Evolutionary conservation across 306 rosid genomes (phyloP).

Genomic region (Cicer yamashitae): DNA sequence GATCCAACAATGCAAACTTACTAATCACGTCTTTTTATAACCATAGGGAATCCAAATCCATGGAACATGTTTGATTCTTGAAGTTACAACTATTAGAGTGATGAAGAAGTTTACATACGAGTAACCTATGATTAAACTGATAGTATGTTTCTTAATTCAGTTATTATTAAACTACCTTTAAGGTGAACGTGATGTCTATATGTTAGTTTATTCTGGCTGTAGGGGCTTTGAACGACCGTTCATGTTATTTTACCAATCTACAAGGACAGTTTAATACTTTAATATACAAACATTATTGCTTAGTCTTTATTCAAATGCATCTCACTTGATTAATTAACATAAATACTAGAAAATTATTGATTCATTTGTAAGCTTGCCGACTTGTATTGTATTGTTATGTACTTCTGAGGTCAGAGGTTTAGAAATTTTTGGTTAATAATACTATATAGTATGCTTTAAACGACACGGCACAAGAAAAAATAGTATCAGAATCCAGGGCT

Average conservation of each 20-base stretch:
- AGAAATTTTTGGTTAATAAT: neutral
- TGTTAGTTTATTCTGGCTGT: slow-evolving; percentile 34
- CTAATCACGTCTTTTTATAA: too few species aligned
- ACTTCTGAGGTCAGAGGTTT: slow-evolving; percentile 26
- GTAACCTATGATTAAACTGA: neutral
- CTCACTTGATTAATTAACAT: slow-evolving; percentile 19
- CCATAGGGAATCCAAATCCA: too few species aligned
- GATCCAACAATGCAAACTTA: too few species aligned
- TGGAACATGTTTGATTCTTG: too few species aligned
- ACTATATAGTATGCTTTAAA: slow-evolving; percentile 6
- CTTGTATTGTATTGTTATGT: slow-evolving; percentile 29
- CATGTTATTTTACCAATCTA: slow-evolving; percentile 39
- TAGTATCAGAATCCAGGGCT: slow-evolving; percentile 24
- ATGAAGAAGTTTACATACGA: neutral
- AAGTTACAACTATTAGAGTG: too few species aligned
- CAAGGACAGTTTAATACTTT: slow-evolving; percentile 50
- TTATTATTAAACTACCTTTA: slow-evolving; percentile 36
- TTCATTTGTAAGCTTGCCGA: slow-evolving; percentile 40
- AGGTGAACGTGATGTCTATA: slow-evolving; percentile 41
- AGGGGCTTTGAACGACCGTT: slow-evolving; percentile 40
- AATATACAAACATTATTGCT: slow-evolving; percentile 35
- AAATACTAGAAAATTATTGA: slow-evolving; percentile 10
- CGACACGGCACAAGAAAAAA: slow-evolving; percentile 30
- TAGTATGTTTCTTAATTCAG: neutral
- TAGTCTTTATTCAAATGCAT: slow-evolving; percentile 10